Evolutionary conservation across 305 asterid genomes (phyloP).

Genomic region (Fraxinus floribunda): DNA sequence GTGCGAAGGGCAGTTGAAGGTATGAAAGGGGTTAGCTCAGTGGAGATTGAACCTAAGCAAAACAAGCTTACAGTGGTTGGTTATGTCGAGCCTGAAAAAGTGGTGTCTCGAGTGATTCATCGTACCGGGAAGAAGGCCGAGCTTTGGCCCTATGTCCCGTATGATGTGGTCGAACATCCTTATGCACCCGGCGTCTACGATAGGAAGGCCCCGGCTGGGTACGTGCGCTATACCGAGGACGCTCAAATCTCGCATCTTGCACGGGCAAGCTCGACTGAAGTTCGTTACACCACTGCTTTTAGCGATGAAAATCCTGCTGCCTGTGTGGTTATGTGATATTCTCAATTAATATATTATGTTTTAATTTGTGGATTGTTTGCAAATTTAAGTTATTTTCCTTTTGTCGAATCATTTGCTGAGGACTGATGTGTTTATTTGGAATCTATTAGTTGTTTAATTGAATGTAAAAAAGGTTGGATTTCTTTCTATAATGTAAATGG

Average conservation of each 20-base stretch:
- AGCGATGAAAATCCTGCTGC: conserved; percentile 84
- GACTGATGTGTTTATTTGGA: conserved; percentile 7
- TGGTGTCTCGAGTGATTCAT: conserved; percentile 71
- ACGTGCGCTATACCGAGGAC: conserved; percentile 55
- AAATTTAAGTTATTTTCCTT: background rate
- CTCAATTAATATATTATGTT: background rate
- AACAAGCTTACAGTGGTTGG: conserved; percentile 84
- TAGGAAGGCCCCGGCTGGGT: conserved; percentile 85
- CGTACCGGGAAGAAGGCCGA: conserved; percentile 89
- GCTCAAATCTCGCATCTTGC: conserved; percentile 61
- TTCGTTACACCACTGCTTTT: conserved; percentile 88
- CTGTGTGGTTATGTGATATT: conserved; percentile 68
- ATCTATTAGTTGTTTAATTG: background rate
- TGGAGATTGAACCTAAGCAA: conserved; percentile 65
- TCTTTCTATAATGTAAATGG: background rate
- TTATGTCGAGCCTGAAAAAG: conserved; percentile 76
- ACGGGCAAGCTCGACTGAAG: conserved; percentile 85
- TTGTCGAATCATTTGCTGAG: background rate
- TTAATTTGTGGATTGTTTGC: background rate
- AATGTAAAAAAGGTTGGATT: background rate
- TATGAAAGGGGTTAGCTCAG: conserved; percentile 85
- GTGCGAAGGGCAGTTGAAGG: conserved; percentile 78
- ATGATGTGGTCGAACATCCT: conserved; percentile 80
- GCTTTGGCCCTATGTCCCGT: conserved; percentile 90
- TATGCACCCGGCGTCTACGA: conserved; percentile 79